These are phyloP conservation scores for Setomelanomma holmii DNA, from an alignment of 2,329 filamentous ascomycete genomes.

Conservation along the genomic window DNA sequence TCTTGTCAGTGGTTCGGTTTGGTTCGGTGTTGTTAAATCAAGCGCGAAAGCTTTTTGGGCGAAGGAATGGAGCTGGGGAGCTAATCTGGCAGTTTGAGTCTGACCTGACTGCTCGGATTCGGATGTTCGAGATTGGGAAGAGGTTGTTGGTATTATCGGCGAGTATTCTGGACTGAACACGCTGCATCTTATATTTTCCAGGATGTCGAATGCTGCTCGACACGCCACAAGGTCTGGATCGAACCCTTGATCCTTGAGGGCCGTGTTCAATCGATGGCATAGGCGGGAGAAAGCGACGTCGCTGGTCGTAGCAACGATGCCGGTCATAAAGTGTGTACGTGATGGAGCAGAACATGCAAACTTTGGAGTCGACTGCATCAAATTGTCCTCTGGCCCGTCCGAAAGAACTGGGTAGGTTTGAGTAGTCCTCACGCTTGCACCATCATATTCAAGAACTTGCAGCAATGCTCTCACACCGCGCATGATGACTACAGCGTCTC, in stretches of 20 bases:
- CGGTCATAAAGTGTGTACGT: conserved; percentile 15
- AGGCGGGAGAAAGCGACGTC: conserved; percentile 10
- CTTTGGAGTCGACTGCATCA: conserved; percentile 8
- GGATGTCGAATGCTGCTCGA: neutral
- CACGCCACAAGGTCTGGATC: neutral
- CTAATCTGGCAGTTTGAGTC: neutral
- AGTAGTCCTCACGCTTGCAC: too few species aligned
- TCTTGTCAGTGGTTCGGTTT: conserved; percentile 6
- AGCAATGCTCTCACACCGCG: conserved; percentile 1
- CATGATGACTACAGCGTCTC: conserved; percentile 4
- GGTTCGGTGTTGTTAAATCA: neutral
- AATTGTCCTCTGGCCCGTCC: too few species aligned
- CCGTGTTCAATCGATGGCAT: conserved; percentile 9
- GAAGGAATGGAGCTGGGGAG: neutral
- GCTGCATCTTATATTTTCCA: neutral
- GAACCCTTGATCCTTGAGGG: neutral
- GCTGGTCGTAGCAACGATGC: conserved; percentile 14
- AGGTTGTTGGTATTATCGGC: neutral
- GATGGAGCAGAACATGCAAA: conserved; percentile 2
- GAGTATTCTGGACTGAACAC: neutral
- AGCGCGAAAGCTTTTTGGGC: neutral
- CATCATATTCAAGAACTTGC: neutral
- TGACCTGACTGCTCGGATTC: too few species aligned
- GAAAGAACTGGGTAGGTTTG: neutral
- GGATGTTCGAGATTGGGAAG: neutral